Evolutionary conservation across 768 basidiomycete species (phyloP).

Genomic region (Mycena rebaudengoi): DNA sequence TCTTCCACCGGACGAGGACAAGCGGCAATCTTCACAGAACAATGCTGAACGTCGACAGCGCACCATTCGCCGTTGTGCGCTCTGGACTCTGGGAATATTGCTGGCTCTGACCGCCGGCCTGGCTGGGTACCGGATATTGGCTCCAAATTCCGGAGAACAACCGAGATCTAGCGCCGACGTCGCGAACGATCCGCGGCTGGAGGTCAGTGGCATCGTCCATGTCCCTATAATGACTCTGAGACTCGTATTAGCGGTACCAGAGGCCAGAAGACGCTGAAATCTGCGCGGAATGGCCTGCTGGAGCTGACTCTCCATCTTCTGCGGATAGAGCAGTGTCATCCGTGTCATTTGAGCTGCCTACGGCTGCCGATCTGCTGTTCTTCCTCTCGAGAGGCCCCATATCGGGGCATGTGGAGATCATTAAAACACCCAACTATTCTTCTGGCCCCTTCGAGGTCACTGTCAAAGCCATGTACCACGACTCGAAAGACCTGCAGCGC

Average conservation of each 20-base stretch:
- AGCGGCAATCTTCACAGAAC: no score
- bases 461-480: background rate
- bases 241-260: constrained; percentile 6
- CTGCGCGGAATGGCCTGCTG: constrained; percentile 1
- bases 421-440: background rate
- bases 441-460: constrained; percentile 1
- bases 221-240: background rate
- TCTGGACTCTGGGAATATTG: no score
- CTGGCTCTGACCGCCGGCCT: no score
- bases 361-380: constrained; percentile 6
- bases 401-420: background rate
- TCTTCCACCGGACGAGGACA: no score
- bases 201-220: background rate
- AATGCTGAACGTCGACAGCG: no score
- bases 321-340: background rate
- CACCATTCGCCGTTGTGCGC: no score
- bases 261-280: constrained; percentile 6
- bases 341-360: constrained; percentile 4
- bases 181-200: constrained; percentile 12
- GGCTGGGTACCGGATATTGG: no score
- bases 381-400: constrained; percentile 16
- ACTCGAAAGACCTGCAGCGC: background rate
- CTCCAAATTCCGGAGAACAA: no score
- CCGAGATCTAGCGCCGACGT: no score
- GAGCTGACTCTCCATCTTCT: no score